Evolutionary conservation across 495 filamentous ascomycete species (phyloP).

Genomic region (Xylaria castorea): DNA sequence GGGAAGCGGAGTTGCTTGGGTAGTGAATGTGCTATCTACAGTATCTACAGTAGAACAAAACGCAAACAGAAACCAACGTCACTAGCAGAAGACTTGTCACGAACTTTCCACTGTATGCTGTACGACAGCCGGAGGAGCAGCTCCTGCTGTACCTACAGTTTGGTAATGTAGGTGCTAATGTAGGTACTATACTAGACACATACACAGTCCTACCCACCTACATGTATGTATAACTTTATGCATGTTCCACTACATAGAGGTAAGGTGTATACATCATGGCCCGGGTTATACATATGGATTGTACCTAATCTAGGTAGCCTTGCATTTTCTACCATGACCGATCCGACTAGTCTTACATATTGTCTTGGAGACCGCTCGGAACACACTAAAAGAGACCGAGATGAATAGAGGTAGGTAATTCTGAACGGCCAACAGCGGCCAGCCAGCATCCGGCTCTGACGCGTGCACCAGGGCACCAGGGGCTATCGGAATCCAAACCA

Average conservation of each 20-base stretch:
- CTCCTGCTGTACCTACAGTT: not conserved
- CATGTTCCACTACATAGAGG: not conserved
- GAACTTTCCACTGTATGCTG: not conserved
- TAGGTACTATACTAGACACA: not conserved
- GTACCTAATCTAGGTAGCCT: not conserved
- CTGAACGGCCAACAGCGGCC: not conserved
- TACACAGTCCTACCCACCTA: not conserved
- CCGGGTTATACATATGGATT: not conserved
- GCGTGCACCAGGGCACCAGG: too few relatives aligned
- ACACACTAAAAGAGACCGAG: not conserved
- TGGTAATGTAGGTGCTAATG: not conserved
- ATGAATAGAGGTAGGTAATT: not conserved
- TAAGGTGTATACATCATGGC: not conserved
- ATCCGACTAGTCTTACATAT: not conserved
- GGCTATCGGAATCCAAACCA: not conserved
- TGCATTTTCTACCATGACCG: not conserved
- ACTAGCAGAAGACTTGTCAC: conserved; percentile 1
- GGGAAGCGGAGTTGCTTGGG: conserved; percentile 14
- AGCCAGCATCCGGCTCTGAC: not conserved
- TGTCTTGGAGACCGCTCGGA: not conserved
- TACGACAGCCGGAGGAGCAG: not conserved
- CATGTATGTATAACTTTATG: not conserved
- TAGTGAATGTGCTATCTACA: not conserved
- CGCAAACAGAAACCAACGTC: not conserved
- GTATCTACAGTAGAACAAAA: not conserved